phyloP scores from a whole-genome alignment of 2,329 filamentous ascomycete genomes.

The Aotearoamyces nothofagi region DNA sequence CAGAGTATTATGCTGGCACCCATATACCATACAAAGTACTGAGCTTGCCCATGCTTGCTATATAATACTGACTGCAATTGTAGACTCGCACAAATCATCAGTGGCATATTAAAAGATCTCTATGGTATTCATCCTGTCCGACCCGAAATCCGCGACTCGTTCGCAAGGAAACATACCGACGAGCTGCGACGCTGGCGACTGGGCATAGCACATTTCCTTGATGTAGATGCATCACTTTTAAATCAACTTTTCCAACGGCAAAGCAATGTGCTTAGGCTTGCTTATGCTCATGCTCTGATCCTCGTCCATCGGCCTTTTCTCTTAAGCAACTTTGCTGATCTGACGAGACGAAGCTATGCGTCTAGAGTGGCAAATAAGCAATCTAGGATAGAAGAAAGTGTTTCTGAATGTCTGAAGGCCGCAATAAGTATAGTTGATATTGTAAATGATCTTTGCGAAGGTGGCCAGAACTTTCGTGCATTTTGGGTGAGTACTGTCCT shows the following conservation, averaged over 20 bases:
- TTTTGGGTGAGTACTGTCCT: slow-evolving; percentile 23
- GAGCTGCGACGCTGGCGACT: slow-evolving; percentile 29
- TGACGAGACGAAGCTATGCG: slow-evolving; percentile 5
- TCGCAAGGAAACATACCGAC: slow-evolving; percentile 25
- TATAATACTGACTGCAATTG: not conserved
- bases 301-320: slow-evolving; percentile 19
- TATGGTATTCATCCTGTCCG: slow-evolving; percentile 22
- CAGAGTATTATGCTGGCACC: slow-evolving; percentile 28
- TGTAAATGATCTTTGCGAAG: slow-evolving; percentile 23
- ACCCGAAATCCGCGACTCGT: slow-evolving; percentile 17
- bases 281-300: slow-evolving; percentile 21
- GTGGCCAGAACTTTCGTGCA: slow-evolving; percentile 22
- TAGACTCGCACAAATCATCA: slow-evolving; percentile 27
- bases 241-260: slow-evolving; percentile 32
- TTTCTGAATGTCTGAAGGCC: slow-evolving; percentile 22
- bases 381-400: slow-evolving; percentile 17
- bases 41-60: not conserved
- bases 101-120: slow-evolving; percentile 26
- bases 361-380: slow-evolving; percentile 1
- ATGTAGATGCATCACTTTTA: slow-evolving; percentile 24
- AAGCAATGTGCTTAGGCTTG: slow-evolving; percentile 20
- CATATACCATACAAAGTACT: slow-evolving; percentile 25
- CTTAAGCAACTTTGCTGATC: slow-evolving; percentile 16
- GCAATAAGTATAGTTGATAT: slow-evolving; percentile 24
- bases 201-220: slow-evolving; percentile 27